These are phyloP conservation scores for Sarocladium brachiariae DNA, from an alignment of 2,329 filamentous ascomycete genomes.

Conservation along the genomic window DNA sequence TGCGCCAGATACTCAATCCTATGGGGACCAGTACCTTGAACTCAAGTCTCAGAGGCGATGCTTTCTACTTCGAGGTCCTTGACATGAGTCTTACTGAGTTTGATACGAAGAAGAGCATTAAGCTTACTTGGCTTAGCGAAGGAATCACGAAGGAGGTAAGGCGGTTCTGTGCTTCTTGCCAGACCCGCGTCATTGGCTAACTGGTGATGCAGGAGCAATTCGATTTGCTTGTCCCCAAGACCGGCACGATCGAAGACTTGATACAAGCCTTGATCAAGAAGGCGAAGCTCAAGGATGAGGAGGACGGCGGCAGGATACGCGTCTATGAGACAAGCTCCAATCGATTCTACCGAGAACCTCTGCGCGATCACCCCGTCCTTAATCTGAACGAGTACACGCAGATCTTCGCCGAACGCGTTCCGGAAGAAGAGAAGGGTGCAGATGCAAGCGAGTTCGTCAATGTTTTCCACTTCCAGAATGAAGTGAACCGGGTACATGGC, in stretches of 20 bases:
- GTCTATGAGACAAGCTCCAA: conserved; percentile 77
- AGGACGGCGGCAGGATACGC: conserved; percentile 60
- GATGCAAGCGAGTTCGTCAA: conserved; percentile 58
- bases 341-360: conserved; percentile 77
- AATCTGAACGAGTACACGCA: conserved; percentile 80
- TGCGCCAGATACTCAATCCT: conserved; percentile 72
- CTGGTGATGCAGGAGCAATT: conserved; percentile 54
- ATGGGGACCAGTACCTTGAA: conserved; percentile 62
- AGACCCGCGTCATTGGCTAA: too few relatives aligned
- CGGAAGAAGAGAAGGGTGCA: conserved; percentile 61
- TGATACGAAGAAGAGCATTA: conserved; percentile 84
- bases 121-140: conserved; percentile 78
- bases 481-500: conserved; percentile 75
- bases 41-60: conserved; percentile 64
- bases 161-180: not conserved
- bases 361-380: conserved; percentile 63
- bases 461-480: conserved; percentile 89
- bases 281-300: conserved; percentile 68
- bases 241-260: conserved; percentile 72
- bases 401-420: conserved; percentile 74
- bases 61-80: conserved; percentile 84
- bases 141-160: conserved; percentile 81
- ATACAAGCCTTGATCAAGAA: conserved; percentile 73
- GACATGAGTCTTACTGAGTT: conserved; percentile 92
- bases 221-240: conserved; percentile 84